These are phyloP conservation scores for Solanum sparsipilum DNA, from an alignment of 257 asterid species.

Conservation along the genomic window DNA sequence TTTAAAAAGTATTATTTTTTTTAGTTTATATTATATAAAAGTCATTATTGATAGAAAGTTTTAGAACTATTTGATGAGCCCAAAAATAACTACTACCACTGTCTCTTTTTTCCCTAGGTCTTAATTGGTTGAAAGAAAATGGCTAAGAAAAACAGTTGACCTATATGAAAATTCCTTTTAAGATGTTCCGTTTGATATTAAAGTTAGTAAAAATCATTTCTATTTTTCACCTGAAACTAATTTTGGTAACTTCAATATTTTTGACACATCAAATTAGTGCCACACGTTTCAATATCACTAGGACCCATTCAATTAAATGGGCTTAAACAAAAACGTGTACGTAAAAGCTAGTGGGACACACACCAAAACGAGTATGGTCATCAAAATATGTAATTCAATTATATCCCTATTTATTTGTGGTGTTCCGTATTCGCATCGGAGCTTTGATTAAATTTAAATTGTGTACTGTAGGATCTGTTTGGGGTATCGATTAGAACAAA, in stretches of 20 bases:
- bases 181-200: neutral
- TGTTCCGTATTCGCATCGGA: fast-evolving
- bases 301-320: neutral
- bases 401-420: neutral
- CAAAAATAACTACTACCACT: neutral
- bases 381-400: neutral
- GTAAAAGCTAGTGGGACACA: neutral
- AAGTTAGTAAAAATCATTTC: neutral
- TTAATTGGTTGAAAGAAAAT: neutral
- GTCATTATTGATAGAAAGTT: neutral
- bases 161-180: neutral
- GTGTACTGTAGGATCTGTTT: fast-evolving
- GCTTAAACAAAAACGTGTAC: neutral
- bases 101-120: neutral
- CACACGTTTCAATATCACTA: neutral
- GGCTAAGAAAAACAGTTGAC: neutral
- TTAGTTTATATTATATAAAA: too few species aligned
- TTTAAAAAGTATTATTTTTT: too few species aligned
- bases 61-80: neutral
- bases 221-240: neutral
- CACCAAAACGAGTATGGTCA: neutral
- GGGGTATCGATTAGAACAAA: fast-evolving
- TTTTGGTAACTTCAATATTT: neutral
- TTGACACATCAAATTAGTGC: neutral
- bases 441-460: fast-evolving